These are phyloP conservation scores for Podospora fimiseda DNA, from an alignment of 495 filamentous ascomycete species.

Conservation along the genomic window DNA sequence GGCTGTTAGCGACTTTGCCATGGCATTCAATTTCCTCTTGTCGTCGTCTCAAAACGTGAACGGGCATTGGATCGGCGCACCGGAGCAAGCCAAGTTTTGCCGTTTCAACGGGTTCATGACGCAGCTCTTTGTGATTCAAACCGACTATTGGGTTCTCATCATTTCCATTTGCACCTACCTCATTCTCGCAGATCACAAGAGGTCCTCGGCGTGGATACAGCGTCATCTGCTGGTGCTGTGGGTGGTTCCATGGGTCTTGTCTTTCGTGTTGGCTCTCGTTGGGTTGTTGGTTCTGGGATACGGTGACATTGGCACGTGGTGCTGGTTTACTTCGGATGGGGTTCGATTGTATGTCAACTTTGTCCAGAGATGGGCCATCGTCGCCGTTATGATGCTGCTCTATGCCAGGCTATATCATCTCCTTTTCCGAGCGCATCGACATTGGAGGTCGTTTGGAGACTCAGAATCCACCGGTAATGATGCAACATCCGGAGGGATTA, in stretches of 20 bases:
- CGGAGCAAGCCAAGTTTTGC: conserved; percentile 31
- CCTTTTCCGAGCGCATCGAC: conserved; percentile 35
- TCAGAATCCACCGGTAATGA: neutral
- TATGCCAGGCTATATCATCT: conserved; percentile 37
- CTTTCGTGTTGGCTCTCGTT: conserved; percentile 29
- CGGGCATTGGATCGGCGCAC: conserved; percentile 28
- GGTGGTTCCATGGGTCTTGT: conserved; percentile 34
- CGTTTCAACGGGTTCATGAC: conserved; percentile 42
- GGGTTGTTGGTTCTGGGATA: conserved; percentile 34
- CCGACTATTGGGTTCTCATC: conserved; percentile 41
- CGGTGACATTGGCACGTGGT: conserved; percentile 39
- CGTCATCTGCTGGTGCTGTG: conserved; percentile 28
- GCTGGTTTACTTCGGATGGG: conserved; percentile 39
- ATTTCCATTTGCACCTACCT: conserved; percentile 39
- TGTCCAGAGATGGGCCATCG: conserved; percentile 36
- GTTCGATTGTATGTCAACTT: conserved; percentile 40
- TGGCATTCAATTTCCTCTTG: conserved; percentile 37
- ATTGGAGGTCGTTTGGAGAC: conserved; percentile 22
- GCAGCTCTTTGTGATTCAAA: conserved; percentile 42
- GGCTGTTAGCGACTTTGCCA: conserved; percentile 36
- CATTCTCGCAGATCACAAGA: conserved; percentile 35
- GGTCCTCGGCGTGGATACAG: conserved; percentile 33
- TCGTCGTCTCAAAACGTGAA: conserved; percentile 33
- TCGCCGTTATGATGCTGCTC: conserved; percentile 31
- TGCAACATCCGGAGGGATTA: neutral